Base-by-base conservation (phyloP, 1,139 yeast species). In the Arxiozyma slooffiae region DNA sequence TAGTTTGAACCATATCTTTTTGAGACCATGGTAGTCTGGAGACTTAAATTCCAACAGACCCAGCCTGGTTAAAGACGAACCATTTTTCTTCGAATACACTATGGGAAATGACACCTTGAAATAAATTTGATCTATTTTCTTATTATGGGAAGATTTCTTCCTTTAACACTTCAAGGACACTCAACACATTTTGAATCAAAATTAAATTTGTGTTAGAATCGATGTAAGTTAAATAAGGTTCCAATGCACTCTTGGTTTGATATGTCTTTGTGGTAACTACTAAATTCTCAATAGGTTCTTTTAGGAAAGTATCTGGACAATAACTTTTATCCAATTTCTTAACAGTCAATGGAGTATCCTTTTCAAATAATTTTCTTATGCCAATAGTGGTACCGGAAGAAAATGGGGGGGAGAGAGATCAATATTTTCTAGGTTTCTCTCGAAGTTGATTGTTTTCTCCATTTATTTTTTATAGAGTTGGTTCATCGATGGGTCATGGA, bases 151-250 rank as follows among this genome's bases (percentile, higher is more conserved):
- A 88, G n/a, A 81, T 71, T n/a, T 69, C 63, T 1, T 71, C 67
- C 17, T 73, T 71, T 38, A 88, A 63, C 44, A 73, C 72, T 20
- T 82, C 84, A 4, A 78, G 70, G 44, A 85, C 80, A 6, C 97
- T 97, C 69, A 86, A 73, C 1, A 97, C 98, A 66, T 92, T 92
- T 60, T 90, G 97, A 11, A 92, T 68, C 24, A 92, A 68, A 38
- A 90, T 62, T 8, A 90, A 69, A 53, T 80, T 83, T 1, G 95
- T 78, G 2, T 70, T 61, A 3, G 72, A 65, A 37, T 69, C 66
- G 40, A 87, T 71, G 47, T 69, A 68, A 1, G 74, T 75, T 30
- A 77, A 56, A 49, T 79, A 74, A 6, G 80, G 79, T 47, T 62
- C 59, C 36, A 87, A 57, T 0, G 75, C 74, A 2, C 61, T 64